Conservation (phyloP, 108 stramenopile species). For the Skeletonema tropicum region DNA sequence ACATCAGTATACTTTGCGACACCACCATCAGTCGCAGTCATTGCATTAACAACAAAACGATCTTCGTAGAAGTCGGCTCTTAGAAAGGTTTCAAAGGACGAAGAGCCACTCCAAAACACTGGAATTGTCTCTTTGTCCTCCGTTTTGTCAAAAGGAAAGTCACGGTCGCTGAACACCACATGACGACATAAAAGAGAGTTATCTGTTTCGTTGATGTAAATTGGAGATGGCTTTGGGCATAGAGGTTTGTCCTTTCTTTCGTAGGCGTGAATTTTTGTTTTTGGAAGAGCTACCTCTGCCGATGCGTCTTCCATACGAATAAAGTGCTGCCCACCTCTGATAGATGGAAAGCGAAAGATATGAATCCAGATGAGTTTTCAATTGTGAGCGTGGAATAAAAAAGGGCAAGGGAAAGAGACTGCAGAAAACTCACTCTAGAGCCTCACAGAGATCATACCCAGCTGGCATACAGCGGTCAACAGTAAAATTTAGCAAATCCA, state of each 20-base stretch:
- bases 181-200: conserved; percentile 43
- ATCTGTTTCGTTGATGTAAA: conserved; percentile 48
- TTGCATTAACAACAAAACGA: conserved; percentile 38
- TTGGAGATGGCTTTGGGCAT: conserved; percentile 43
- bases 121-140: conserved; percentile 38
- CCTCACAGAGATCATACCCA: conserved; percentile 40
- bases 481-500: conserved; percentile 18
- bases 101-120: conserved; percentile 51
- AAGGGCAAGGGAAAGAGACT: neutral
- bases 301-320: conserved; percentile 29
- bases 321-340: conserved; percentile 33
- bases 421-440: conserved; percentile 10
- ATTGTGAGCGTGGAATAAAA: neutral
- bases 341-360: neutral
- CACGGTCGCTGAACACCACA: conserved; percentile 29
- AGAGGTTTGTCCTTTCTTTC: conserved; percentile 39
- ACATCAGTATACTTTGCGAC: conserved; percentile 37
- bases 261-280: conserved; percentile 36
- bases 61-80: conserved; percentile 43
- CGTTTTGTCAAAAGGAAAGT: conserved; percentile 33
- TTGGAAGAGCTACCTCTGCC: conserved; percentile 20
- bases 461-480: conserved; percentile 43
- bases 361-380: neutral
- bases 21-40: conserved; percentile 33
- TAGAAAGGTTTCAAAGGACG: conserved; percentile 50